A percentile compares a stretch with the other conserved stretches of the same genome.
phyloP scores from a whole-genome alignment of 805 yeast species.

The Kazachstania viticola region DNA sequence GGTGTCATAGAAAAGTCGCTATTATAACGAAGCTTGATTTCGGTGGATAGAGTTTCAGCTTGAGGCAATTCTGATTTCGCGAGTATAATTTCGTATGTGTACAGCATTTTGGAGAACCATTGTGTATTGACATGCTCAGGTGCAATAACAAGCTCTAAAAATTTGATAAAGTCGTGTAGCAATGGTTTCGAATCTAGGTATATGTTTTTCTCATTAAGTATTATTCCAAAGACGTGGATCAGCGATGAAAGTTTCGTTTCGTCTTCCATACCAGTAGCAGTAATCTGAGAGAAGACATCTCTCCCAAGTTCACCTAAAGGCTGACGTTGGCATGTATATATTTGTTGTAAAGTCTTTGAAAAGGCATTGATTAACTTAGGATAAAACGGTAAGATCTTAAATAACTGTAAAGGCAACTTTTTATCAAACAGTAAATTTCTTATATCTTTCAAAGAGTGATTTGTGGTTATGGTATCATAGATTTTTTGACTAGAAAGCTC shows the following conservation, averaged over 20 bases:
- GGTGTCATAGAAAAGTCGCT: conserved; percentile 1
- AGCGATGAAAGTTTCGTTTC: conserved; percentile 28
- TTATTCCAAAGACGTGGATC: conserved; percentile 32
- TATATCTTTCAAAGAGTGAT: too few relatives aligned
- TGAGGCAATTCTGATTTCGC: conserved; percentile 41
- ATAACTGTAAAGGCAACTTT: too few relatives aligned
- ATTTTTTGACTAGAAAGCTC: too few relatives aligned
- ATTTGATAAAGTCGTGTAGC: conserved; percentile 28
- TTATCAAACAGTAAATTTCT: too few relatives aligned
- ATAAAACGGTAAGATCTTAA: conserved; percentile 32
- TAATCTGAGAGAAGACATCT: conserved; percentile 29
- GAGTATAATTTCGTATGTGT: conserved; percentile 43
- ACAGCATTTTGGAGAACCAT: conserved; percentile 51
- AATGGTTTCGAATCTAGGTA: conserved; percentile 27
- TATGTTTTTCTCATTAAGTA: conserved; percentile 31
- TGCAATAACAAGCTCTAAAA: conserved; percentile 28
- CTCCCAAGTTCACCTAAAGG: conserved; percentile 27
- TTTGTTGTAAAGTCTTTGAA: conserved; percentile 30
- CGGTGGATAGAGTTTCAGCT: conserved; percentile 25
- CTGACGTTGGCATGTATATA: conserved; percentile 25
- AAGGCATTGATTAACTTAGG: conserved; percentile 30
- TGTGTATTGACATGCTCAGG: conserved; percentile 31
- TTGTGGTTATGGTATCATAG: too few relatives aligned
- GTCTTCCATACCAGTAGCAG: conserved; percentile 27
- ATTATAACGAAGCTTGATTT: conserved; percentile 10